Percentiles rank a stretch among this genome's conserved stretches.
Evolutionary conservation across 2,329 filamentous ascomycete species (phyloP).

Genomic region (Cadophora sp.): DNA sequence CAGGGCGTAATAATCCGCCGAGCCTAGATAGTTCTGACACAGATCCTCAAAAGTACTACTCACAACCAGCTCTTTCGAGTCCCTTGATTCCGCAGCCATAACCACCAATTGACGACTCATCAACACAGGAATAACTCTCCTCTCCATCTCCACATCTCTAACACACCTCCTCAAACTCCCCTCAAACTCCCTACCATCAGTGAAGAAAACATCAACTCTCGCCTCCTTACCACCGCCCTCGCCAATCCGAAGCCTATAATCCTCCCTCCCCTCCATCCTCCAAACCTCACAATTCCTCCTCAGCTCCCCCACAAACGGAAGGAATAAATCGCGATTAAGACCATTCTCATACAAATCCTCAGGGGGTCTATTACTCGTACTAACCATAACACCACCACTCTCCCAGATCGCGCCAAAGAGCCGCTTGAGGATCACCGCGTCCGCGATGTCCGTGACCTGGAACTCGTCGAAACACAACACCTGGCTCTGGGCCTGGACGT

Average conservation of each 20-base stretch:
- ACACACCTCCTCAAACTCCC: not conserved
- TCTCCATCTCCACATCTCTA: conserved; percentile 2
- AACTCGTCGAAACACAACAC: conserved; percentile 30
- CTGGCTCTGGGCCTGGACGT: conserved; percentile 19
- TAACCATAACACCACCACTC: conserved; percentile 21
- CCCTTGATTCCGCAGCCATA: not conserved
- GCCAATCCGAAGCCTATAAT: conserved; percentile 26
- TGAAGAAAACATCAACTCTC: conserved; percentile 20
- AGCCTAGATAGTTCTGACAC: conserved; percentile 22
- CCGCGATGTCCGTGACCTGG: conserved; percentile 29
- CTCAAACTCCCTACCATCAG: not conserved
- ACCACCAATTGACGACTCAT: conserved; percentile 20
- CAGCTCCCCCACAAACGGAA: conserved; percentile 27
- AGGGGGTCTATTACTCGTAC: conserved; percentile 22
- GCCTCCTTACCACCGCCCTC: not conserved
- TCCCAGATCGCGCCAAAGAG: conserved; percentile 25
- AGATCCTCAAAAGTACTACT: conserved; percentile 24
- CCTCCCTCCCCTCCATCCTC: conserved; percentile 27
- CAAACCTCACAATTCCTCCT: conserved; percentile 26
- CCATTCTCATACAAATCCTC: conserved; percentile 28
- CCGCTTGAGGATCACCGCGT: conserved; percentile 27
- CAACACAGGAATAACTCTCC: conserved; percentile 18
- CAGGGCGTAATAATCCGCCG: conserved; percentile 23
- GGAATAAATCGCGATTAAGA: conserved; percentile 24
- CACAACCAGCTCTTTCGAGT: conserved; percentile 6